Conservation (phyloP, 306 rosid genomes). For the Vicia sativa region DNA sequence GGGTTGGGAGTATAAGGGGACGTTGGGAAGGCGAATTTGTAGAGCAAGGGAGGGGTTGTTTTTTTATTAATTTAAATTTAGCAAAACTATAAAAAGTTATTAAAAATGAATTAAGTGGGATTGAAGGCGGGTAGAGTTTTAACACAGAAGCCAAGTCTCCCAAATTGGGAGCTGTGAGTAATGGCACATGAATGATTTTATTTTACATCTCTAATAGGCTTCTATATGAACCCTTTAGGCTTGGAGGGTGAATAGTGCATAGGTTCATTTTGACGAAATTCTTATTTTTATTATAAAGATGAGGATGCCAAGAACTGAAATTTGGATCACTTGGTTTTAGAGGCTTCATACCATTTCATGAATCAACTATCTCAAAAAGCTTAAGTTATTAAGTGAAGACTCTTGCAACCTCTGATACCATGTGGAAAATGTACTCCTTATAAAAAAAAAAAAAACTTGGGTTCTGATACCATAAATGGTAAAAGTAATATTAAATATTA, state of each 20-base stretch:
- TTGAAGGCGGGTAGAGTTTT: neutral
- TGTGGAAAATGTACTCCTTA: neutral
- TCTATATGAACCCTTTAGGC: neutral
- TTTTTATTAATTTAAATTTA: too few relatives aligned
- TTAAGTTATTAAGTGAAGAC: neutral
- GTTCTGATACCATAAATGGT: neutral
- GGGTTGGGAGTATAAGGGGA: too few relatives aligned
- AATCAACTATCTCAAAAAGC: constrained; percentile 6
- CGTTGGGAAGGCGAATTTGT: neutral
- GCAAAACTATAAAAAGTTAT: too few relatives aligned
- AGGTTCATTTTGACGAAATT: neutral
- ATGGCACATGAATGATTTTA: neutral
- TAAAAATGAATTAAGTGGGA: neutral
- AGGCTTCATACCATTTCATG: neutral
- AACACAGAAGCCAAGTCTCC: neutral
- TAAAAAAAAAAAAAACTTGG: neutral
- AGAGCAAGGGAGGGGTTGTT: too few relatives aligned
- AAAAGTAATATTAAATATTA: neutral
- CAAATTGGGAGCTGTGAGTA: neutral
- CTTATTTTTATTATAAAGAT: neutral
- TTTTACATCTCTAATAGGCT: constrained; percentile 2
- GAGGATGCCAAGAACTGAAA: neutral
- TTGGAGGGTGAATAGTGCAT: neutral
- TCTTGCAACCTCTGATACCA: neutral
- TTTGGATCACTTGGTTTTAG: neutral